Evolutionary conservation across 2,329 filamentous ascomycete species (phyloP), one percentile per base, ranked within the genome.

Genomic region (Alternaria conjuncta): DNA sequence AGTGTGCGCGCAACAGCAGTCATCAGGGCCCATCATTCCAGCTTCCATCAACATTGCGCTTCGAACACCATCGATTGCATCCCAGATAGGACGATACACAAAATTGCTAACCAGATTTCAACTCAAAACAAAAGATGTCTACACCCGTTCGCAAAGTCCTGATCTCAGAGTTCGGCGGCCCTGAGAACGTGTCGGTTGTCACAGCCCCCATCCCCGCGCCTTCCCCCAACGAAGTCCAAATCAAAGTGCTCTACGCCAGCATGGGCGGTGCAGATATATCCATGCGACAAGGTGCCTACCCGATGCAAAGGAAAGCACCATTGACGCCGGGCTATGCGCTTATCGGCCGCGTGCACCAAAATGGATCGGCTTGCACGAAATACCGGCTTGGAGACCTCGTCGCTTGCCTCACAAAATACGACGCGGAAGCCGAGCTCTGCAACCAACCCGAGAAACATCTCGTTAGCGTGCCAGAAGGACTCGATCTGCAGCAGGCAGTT

Each of bases 271-370:
- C 79, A 62, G 84, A 86, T 68, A 79, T 85, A 71, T 81, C 82
- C 65, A 86, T 86, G 84, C 82, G 84, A 21, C 73, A 80, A 20
- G 84, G 84, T 59, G 67, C 65, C n/a, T 86, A 86, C 64, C 84
- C 83, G 1, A 66, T 82, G 59, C 83, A 85, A 66, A 80, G 70
- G 56, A 73, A 77, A 11, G 81, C 84, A 0, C 84, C 84, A 3
- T 70, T 86, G 2, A 85, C 82, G 0, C 84, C 84, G 0, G 84
- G 85, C 50, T 86, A 86, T 75, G 82, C 77, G 67, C 80, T 84
- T 28, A 78, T 83, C 63, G 84, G 85, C 30, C 78, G 75, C 15
- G 81, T 86, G 74, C 36, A 41, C 36, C 36, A 41, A 18, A 41
- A 41, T 41, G 36, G 36, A 41, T 41, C 36, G 15, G n/a, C 36